Percentiles rank a stretch among this genome's conserved stretches.
Evolutionary conservation across 805 yeast species (phyloP).

Genomic region (Naumovozyma castellii): DNA sequence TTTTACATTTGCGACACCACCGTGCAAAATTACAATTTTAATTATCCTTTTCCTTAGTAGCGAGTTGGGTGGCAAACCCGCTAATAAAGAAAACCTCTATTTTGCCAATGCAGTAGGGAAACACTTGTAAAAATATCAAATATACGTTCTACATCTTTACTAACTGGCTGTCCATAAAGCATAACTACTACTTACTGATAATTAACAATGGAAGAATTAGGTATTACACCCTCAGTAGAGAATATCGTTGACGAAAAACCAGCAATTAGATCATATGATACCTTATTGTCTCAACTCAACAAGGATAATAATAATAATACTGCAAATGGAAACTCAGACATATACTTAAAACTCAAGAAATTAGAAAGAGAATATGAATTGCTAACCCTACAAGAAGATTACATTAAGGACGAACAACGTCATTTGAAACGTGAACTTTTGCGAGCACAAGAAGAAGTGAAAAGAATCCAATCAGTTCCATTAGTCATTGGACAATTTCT

Average conservation of each 20-base stretch:
- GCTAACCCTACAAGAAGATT: slow-evolving; percentile 82
- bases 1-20: not conserved
- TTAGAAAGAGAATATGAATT: slow-evolving; percentile 86
- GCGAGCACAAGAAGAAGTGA: slow-evolving; percentile 97
- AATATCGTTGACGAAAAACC: slow-evolving; percentile 28
- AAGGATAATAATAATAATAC: slow-evolving; percentile 11
- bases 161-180: not conserved
- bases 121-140: no score
- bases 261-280: slow-evolving; percentile 25
- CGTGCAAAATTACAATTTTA: not conserved
- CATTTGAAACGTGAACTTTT: slow-evolving; percentile 88
- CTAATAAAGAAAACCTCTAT: not conserved
- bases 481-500: slow-evolving; percentile 95
- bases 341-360: slow-evolving; percentile 75
- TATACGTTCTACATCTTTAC: no score
- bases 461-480: slow-evolving; percentile 94
- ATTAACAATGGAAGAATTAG: slow-evolving; percentile 50
- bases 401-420: slow-evolving; percentile 95
- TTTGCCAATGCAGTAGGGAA: no score
- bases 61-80: not conserved
- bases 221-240: slow-evolving; percentile 35
- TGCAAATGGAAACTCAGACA: slow-evolving; percentile 41
- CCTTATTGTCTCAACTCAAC: slow-evolving; percentile 25
- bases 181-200: not conserved
- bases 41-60: not conserved